phyloP scores from a whole-genome alignment of 768 basidiomycete genomes.

The Hygrophorus russula region DNA sequence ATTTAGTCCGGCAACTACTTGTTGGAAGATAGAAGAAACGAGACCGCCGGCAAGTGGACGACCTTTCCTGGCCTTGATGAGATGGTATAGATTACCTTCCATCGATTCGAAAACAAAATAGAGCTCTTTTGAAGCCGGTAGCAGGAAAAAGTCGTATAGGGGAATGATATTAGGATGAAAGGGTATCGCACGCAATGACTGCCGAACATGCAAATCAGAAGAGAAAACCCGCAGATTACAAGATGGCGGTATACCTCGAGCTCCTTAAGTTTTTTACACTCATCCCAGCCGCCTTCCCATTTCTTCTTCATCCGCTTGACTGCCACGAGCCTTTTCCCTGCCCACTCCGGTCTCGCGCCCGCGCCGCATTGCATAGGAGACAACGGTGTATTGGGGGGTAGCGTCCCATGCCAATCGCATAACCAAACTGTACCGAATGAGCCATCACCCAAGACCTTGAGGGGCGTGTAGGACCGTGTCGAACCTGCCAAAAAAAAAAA shows the following conservation, averaged over 20 bases:
- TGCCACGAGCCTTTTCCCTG: conserved; percentile 88
- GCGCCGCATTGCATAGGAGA: conserved; percentile 96
- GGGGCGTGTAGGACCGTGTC: conserved; percentile 80
- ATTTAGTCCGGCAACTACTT: conserved; percentile 81
- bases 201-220: conserved; percentile 10
- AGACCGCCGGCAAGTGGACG: conserved; percentile 94
- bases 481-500: conserved; percentile 41
- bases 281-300: conserved; percentile 98
- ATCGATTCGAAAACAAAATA: conserved; percentile 99
- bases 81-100: conserved; percentile 99
- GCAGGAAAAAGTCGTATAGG: conserved; percentile 96
- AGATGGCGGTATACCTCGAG: conserved; percentile 57
- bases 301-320: conserved; percentile 97
- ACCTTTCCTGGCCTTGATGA: conserved; percentile 94
- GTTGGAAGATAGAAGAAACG: conserved; percentile 87
- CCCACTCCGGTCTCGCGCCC: conserved; percentile 88
- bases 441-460: conserved; percentile 96
- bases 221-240: conserved; percentile 8
- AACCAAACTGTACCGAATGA: conserved; percentile 98
- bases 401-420: conserved; percentile 96
- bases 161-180: conserved; percentile 97
- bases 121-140: conserved; percentile 91
- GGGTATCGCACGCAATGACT: conserved; percentile 92
- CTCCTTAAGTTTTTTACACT: conserved; percentile 91
- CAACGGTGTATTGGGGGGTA: conserved; percentile 82